Evolutionary conservation across 169 alveolate species (phyloP), one percentile per base, ranked within the genome.

Genomic region (Plasmodium relictum): DNA sequence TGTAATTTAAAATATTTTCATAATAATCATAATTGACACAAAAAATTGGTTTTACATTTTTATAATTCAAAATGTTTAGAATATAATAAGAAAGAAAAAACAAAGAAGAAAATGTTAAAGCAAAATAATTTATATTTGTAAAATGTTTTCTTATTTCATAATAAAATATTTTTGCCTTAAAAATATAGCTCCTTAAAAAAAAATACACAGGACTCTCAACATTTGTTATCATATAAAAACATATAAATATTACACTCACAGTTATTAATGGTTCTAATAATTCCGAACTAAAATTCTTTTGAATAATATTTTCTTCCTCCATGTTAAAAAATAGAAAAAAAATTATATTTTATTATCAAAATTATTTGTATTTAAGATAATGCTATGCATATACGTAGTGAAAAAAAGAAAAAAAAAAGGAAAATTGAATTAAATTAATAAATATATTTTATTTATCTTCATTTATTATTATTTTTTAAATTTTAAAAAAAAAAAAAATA

Each of bases 1-100:
- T 65, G 56, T 20, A 52, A 66, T 66, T 52, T 37, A 80, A 61
- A 48, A 80, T 52, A 18, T 24, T 65, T n/a, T 80, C 72, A 14
- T 80, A 80, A 70, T 80, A 80, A 37, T 41, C 65, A 31, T 66
- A 80, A 70, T 66, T 80, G 61, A 80, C 90, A 80, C 56, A 80
- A 42, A 80, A 80, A 66, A 80, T 44, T 6, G 72, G 14, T 71
- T 59, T 65, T 8, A 80, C 54, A 14, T 50, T 66, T 48, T 80
- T 59, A 56, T 80, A 61, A 42, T 61, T 80, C 54, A 80, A 80
- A 50, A 65, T 48, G 16, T 80, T 31, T 44, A 61, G 54, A 66
- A 80, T 58, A 61, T 80, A 61, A 66, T 80, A 66, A 3, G 90
- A 65, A 54, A 80, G 44, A 66, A 80, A 66, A 80, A 80, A 80